These are phyloP conservation scores for Parascedosporium putredinis DNA, from an alignment of 2,329 filamentous ascomycete species.

Conservation along the genomic window DNA sequence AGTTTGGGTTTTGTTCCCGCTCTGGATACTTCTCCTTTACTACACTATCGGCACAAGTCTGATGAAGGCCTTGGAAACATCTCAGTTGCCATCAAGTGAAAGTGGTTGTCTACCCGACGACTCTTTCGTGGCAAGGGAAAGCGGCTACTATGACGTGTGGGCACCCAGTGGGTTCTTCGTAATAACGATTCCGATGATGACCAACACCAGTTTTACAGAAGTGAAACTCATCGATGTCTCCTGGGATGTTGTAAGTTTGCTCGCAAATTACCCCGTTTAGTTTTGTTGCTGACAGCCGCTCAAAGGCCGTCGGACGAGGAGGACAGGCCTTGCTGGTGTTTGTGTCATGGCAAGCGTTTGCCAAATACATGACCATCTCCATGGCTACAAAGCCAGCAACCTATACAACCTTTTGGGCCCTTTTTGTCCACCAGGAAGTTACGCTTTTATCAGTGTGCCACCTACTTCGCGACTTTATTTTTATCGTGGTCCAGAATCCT, in stretches of 20 bases:
- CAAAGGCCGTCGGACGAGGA: slow-evolving; percentile 18
- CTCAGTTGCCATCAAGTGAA: no score
- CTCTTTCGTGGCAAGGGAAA: background rate
- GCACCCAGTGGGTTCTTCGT: slow-evolving; percentile 5
- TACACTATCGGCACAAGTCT: background rate
- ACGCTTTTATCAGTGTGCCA: slow-evolving; percentile 12
- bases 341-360: slow-evolving; percentile 18
- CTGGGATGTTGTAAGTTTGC: slow-evolving; percentile 17
- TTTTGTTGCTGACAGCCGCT: background rate
- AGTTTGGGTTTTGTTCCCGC: background rate
- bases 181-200: slow-evolving; percentile 13
- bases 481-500: slow-evolving; percentile 14
- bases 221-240: slow-evolving; percentile 19
- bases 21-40: background rate
- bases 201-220: slow-evolving; percentile 15
- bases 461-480: slow-evolving; percentile 13
- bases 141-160: background rate
- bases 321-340: slow-evolving; percentile 18
- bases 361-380: slow-evolving; percentile 16
- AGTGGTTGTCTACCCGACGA: background rate
- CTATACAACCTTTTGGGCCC: slow-evolving; percentile 16
- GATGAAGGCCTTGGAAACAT: background rate
- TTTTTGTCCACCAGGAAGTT: slow-evolving; percentile 15
- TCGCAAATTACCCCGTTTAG: background rate
- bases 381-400: slow-evolving; percentile 18